phyloP scores from a whole-genome alignment of 1,284 basidiomycete species.

The Lentinula novae-zelandiae region DNA sequence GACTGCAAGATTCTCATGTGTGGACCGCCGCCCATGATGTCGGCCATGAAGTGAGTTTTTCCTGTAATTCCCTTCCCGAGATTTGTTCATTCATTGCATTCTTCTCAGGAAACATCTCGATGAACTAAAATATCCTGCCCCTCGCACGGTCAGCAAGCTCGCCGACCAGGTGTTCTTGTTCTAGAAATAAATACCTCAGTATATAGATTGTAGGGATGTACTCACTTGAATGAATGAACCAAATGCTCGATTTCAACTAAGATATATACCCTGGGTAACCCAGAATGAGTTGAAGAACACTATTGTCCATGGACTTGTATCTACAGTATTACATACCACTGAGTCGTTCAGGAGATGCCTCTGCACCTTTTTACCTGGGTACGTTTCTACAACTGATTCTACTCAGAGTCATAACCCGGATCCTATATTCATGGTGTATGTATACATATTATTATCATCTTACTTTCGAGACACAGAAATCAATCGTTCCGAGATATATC shows the following conservation, averaged over 20 bases:
- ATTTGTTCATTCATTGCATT: slow-evolving; percentile 11
- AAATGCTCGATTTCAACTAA: not conserved
- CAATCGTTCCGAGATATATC: no score
- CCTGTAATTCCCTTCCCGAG: slow-evolving; percentile 4
- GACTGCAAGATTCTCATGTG: slow-evolving; percentile 86
- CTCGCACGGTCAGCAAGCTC: slow-evolving; percentile 90
- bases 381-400: not conserved
- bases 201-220: not conserved
- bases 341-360: no score
- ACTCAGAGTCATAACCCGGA: no score
- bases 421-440: no score
- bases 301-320: no score
- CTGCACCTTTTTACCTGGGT: not conserved
- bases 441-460: no score
- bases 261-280: no score
- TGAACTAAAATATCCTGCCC: slow-evolving; percentile 83
- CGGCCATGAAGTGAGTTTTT: slow-evolving; percentile 86
- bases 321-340: no score
- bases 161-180: slow-evolving; percentile 77
- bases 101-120: slow-evolving; percentile 77
- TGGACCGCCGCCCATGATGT: slow-evolving; percentile 95
- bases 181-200: slow-evolving; percentile 27
- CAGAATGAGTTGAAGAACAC: not conserved
- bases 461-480: no score
- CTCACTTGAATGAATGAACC: not conserved